Evolutionary conservation across 192 early-diverging fungal genomes (phyloP), one percentile per base, ranked within the genome.

Genomic region (Ambispora gerdemannii): DNA sequence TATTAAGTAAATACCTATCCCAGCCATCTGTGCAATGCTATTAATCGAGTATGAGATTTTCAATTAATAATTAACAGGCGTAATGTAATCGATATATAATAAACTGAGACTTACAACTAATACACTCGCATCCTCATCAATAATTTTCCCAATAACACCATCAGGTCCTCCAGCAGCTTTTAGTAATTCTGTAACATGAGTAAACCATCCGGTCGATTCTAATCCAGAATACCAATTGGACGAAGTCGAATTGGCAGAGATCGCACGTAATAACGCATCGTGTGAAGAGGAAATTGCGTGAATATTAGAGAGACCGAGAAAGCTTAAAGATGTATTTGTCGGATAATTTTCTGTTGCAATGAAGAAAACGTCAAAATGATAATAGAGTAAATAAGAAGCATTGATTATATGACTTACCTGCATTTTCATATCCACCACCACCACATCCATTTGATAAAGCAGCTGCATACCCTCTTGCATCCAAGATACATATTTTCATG

Each of bases 11-110:
- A 25, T 65, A 65, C 63, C 78, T 73, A 22, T 80, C 79, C 79
- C 79, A 80, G 3, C 79, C 79, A 56, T 80, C 79, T 17, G 79
- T 80, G 52, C 79, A 80, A 53, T 80, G 79, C 76, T 79, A 3
- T 22, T 27, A 58, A n/a, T 32, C 17, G 13, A 30, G 27, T 60
- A n/a, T 13, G 17, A 36, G 2, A 38, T 63, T 17, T 13, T 34
- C 36, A 35, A 63, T 35, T 20, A 34, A 35, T 4, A 6, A 62
- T 62, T 3, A 36, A 32, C 17, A 27, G 34, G 27, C 20, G 8
- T 20, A 56, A n/a, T 8, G 7, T 7, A 20, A 4, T 4, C 19
- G 22, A 58, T 58, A 13, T 30, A 24, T 58, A 4, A n/a, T 20
- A 17, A n/a, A 63, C 19, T 3, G 47, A 10, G 13, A 59, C 78